phyloP scores from a whole-genome alignment of 108 stramenopile species.

The Mediolabrus comicus region DNA sequence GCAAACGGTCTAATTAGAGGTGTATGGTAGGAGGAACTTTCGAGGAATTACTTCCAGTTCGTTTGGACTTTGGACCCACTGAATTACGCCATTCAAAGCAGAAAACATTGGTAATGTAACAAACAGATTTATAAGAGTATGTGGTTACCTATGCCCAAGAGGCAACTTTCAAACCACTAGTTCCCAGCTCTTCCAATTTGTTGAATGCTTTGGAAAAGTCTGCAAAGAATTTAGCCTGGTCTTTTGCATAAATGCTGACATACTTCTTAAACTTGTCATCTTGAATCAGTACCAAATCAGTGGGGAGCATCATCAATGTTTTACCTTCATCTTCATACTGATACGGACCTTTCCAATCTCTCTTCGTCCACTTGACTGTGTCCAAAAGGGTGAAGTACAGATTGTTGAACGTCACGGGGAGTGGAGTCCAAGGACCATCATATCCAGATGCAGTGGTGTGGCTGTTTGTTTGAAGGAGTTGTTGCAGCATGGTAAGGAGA shows the following conservation, averaged over 20 bases:
- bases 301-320: conserved; percentile 84
- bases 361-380: conserved; percentile 56
- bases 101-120: too few species aligned
- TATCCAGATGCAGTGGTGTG: conserved; percentile 78
- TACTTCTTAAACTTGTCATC: conserved; percentile 76
- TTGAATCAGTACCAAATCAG: conserved; percentile 71
- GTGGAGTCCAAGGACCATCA: conserved; percentile 82
- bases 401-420: conserved; percentile 78
- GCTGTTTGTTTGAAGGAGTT: too few species aligned
- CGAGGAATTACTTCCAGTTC: too few species aligned
- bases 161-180: conserved; percentile 34
- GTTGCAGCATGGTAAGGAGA: too few species aligned
- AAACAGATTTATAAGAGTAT: too few species aligned
- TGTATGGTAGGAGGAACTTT: too few species aligned
- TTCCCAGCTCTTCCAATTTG: conserved; percentile 71
- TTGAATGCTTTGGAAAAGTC: conserved; percentile 83
- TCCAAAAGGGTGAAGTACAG: conserved; percentile 71
- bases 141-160: conserved; percentile 57
- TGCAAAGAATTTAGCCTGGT: conserved; percentile 56
- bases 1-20: too few species aligned
- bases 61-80: too few species aligned
- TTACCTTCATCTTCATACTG: conserved; percentile 74
- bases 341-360: conserved; percentile 64
- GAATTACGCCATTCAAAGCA: too few species aligned
- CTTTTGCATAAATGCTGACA: conserved; percentile 74